Base-by-base conservation (phyloP, 2,329 filamentous ascomycete genomes). In the Microcyclosporella mali region DNA sequence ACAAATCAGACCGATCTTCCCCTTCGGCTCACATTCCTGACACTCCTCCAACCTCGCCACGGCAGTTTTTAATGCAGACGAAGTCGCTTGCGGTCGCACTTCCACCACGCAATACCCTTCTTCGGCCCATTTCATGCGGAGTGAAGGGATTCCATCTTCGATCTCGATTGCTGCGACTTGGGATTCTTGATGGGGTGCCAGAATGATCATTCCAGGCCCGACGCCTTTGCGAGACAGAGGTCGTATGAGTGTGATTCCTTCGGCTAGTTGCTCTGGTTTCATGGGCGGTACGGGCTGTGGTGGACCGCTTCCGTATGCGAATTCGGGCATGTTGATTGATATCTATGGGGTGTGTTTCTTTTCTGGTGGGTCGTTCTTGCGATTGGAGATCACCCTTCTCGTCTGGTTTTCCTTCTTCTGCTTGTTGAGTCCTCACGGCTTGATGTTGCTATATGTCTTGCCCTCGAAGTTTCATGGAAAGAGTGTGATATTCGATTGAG, bases 101-200 rank as follows among this genome's bases (percentile, higher is more conserved):
- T 82, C 73, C 0, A 68, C 77, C 2, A 85, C 79, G 0, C 75
- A 68, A 51, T 77, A 85, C 0, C 82, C 79, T 58, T 86, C 82
- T 57, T 86, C 82, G 0, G 81, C 81, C 82, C 82, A 85, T 62
- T 85, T 86, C 47, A 52, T 55, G 17, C 49, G 47, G 19, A 52
- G 35, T 10, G 50, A 52, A 17, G 52, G 52, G n/a, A 55, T 52
- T 4, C 52, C 52, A 37, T 55, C 41, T 41, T 52, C 32, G 10
- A 55, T 52, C 16, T 52, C 50, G n/a, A 51, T 21, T 9, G 49
- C 40, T 2, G 46, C 39, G 4, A 41, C 41, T 18, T 28, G 8
- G 14, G 37, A 36, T 33, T 50, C 40, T 6, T 48, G 41, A 10
- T 49, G 38, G 4, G 49, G 45, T 18, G 47, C 42, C 1, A 55